Conservation (phyloP, 1,284 basidiomycete genomes). For the Sporisorium iseilematis-ciliati region DNA sequence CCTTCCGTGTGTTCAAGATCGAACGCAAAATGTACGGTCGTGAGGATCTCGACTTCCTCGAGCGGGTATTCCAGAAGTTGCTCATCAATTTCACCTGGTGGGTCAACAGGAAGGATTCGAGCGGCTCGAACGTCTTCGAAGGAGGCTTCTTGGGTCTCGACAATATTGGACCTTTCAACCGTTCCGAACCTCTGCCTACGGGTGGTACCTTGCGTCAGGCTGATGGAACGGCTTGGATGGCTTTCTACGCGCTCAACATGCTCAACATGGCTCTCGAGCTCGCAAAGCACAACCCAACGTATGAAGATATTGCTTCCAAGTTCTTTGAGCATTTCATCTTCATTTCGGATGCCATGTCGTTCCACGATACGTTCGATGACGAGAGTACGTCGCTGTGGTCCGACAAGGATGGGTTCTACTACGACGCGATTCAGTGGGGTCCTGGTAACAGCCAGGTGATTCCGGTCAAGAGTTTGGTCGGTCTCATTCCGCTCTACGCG, state of each 20-base stretch:
- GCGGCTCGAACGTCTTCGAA: slow-evolving; percentile 95
- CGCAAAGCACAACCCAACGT: slow-evolving; percentile 95
- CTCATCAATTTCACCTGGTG: slow-evolving; percentile 98
- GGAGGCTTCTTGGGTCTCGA: slow-evolving; percentile 97
- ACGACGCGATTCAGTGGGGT: slow-evolving; percentile 94
- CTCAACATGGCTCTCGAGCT: slow-evolving; percentile 96
- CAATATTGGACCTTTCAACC: slow-evolving; percentile 98
- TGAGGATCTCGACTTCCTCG: slow-evolving; percentile 91
- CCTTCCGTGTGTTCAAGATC: slow-evolving; percentile 75
- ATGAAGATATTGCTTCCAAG: slow-evolving; percentile 99
- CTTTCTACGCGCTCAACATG: slow-evolving; percentile 97
- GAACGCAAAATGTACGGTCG: slow-evolving; percentile 92
- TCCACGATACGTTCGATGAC: slow-evolving; percentile 74
- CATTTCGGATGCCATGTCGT: slow-evolving; percentile 84
- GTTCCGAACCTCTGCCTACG: slow-evolving; percentile 93
- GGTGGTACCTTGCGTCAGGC: slow-evolving; percentile 87
- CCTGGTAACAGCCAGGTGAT: slow-evolving; percentile 78
- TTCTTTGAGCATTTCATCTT: slow-evolving; percentile 81
- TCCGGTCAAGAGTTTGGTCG: slow-evolving; percentile 91
- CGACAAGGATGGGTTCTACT: slow-evolving; percentile 96
- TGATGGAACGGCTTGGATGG: slow-evolving; percentile 99
- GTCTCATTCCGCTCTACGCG: slow-evolving; percentile 93
- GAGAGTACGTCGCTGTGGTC: slow-evolving; percentile 87
- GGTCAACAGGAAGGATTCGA: slow-evolving; percentile 97
- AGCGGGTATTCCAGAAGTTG: slow-evolving; percentile 97